phyloP scores from a whole-genome alignment of 1,284 basidiomycete species.

The Phellinidium pouzarii region DNA sequence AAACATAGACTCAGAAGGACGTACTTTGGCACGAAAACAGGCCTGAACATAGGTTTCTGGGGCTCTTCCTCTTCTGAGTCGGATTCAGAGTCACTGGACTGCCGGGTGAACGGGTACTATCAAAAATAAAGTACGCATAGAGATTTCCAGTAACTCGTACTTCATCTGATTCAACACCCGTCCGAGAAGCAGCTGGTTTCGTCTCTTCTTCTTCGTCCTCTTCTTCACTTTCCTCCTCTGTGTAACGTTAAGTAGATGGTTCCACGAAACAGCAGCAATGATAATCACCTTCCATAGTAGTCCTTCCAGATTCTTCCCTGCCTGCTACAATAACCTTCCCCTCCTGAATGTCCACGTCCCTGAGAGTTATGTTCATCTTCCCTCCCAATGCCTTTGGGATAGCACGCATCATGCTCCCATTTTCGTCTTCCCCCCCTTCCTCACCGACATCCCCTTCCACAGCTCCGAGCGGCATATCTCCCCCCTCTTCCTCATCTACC shows the following conservation, averaged over 20 bases:
- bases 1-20: constrained; percentile 22
- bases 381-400: constrained; percentile 22
- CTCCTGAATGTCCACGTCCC: constrained; percentile 69
- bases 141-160: constrained; percentile 28
- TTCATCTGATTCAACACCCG: constrained; percentile 24
- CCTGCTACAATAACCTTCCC: constrained; percentile 74
- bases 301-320: constrained; percentile 65
- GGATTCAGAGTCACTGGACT: constrained; percentile 75
- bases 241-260: neutral
- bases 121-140: constrained; percentile 19
- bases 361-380: constrained; percentile 62
- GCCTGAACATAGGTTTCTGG: constrained; percentile 62
- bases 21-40: constrained; percentile 88
- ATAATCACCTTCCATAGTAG: constrained; percentile 37
- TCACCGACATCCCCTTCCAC: constrained; percentile 24
- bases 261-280: neutral
- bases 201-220: constrained; percentile 44
- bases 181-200: constrained; percentile 10
- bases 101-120: constrained; percentile 17
- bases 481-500: constrained; percentile 43
- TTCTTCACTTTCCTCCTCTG: constrained; percentile 28
- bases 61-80: constrained; percentile 63
- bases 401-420: constrained; percentile 33
- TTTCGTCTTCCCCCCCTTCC: constrained; percentile 46
- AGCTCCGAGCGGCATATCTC: constrained; percentile 52